Evolutionary conservation across 352 stramenopile genomes (phyloP), one percentile per base, ranked within the genome.

Genomic region (Phytopythium helicoides): DNA sequence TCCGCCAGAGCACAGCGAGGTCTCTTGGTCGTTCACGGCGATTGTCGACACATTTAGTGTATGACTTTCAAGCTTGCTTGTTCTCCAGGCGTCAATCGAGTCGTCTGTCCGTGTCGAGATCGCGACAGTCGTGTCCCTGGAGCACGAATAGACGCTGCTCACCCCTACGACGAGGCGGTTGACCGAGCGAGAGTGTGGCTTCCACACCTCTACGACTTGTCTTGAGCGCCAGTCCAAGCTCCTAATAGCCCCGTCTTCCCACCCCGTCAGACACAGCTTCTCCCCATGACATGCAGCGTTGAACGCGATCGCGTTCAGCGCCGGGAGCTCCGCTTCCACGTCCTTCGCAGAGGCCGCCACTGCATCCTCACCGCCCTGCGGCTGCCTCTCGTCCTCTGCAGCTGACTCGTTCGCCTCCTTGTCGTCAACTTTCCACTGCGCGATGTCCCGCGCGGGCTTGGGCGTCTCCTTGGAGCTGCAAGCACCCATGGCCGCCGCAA

Each of bases 11-110:
- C 83, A 92, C 36, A 95, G 47, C n/a, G 42, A 65, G 21, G 61
- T 62, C 47, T 93, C 82, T 7, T 67, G 47, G 12, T 59, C 56
- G 36, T 89, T 62, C 11, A 91, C 62, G 9, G 72, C 64, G 12
- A 91, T 71, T 1, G 74, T 78, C 14, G 81, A 76, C n/a, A 92
- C 81, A 26, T 89, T 89, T n/a, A 90, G 58, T 19, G 66, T 67
- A 53, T 92, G 82, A 0, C 76, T 71, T 7, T 63, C 54, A 5
- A 92, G 56, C 4, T 72, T 45, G 11, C 51, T 59, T 6, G 60
- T 42, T 23, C 55, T 49, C 40, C 64, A n/a, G 10, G 62, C 49
- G 34, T 61, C 38, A 21, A 5, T 3, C 3, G 16, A 70, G 60
- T 12, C 55, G 38, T 23, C 15, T 10, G 2, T 48, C 19, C 59